Percentiles rank a stretch among this genome's conserved stretches.
phyloP scores from a whole-genome alignment of 2,329 filamentous ascomycete genomes.

The Aschersonia sp. region DNA sequence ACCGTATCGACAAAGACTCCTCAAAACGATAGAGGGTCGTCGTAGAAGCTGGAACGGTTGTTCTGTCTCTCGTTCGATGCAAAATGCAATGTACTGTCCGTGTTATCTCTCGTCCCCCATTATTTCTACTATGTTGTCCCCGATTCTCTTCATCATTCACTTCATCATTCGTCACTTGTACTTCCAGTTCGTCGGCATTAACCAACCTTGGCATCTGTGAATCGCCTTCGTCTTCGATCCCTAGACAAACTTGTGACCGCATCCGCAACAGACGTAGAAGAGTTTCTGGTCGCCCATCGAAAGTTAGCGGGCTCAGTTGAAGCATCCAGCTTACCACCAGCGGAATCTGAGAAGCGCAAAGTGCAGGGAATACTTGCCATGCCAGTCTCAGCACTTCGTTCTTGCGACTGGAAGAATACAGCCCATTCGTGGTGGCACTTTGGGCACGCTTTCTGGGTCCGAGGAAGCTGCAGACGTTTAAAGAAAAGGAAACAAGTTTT shows the following conservation, averaged over 20 bases:
- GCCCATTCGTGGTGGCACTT: conserved; percentile 76
- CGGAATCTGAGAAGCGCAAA: neutral
- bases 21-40: neutral
- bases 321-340: neutral
- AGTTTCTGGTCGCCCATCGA: conserved; percentile 49
- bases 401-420: conserved; percentile 98
- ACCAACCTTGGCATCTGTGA: too few relatives aligned
- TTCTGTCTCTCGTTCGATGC: neutral
- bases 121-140: too few relatives aligned
- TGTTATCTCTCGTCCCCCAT: neutral
- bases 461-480: conserved; percentile 59
- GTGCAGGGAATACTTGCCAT: conserved; percentile 54
- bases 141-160: neutral
- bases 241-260: conserved; percentile 70
- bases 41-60: too few relatives aligned
- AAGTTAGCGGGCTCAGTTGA: neutral
- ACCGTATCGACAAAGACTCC: neutral
- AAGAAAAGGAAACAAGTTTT: conserved; percentile 7
- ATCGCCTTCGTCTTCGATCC: too few relatives aligned
- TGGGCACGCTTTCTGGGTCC: conserved; percentile 74
- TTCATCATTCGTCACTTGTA: neutral
- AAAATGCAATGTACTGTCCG: neutral
- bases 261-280: conserved; percentile 87
- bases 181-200: conserved; percentile 1
- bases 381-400: conserved; percentile 90